Evolutionary conservation across 1,139 yeast species (phyloP), one percentile per base, ranked within the genome.

Genomic region (Meyerozyma smithsonii): DNA sequence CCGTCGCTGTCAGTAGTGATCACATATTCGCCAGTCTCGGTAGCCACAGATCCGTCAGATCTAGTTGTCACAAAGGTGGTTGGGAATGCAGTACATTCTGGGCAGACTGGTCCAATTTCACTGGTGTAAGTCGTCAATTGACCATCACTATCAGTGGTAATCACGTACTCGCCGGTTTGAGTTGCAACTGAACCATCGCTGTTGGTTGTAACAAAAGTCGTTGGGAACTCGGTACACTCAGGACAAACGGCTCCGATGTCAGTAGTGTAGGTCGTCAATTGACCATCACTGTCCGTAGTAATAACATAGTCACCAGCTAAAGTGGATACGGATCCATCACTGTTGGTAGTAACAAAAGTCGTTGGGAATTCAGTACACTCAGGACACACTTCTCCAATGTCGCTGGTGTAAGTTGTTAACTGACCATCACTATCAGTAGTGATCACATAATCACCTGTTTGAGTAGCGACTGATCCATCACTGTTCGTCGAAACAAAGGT

Each of bases 81-180:
- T n/a, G 42, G 35, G 40, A 32, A 37, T 30, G 25, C 35, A 16
- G 45, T 38, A n/a, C 15, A 5, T n/a, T 11, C 8, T n/a, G 37
- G 12, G 15, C 26, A 24, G 14, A 20, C 34, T 6, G 20, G 33
- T 8, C 33, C 33, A 28, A 28, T 8, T 8, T 28, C 18, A 14
- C 17, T 28, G 17, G 33, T 28, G 10, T 8, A 8, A 17, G 33
- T 28, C 7, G 33, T 34, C n/a, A 45, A 36, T 8, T 39, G 28
- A 10, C 50, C 50, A 4, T 28, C 39, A 8, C 48, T 30, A 26
- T 39, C 37, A 21, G 47, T 45, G 2, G 50, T 42, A 7, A 46
- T 42, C 11, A 45, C 33, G 18, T 42, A 44, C 28, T 39, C 39
- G n/a, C 16, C 41, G 8, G 34, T 25, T 44, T 38, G 32, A 41